These are phyloP conservation scores for Rhizophora apiculata DNA, from an alignment of 345 rosid species.

Conservation along the genomic window DNA sequence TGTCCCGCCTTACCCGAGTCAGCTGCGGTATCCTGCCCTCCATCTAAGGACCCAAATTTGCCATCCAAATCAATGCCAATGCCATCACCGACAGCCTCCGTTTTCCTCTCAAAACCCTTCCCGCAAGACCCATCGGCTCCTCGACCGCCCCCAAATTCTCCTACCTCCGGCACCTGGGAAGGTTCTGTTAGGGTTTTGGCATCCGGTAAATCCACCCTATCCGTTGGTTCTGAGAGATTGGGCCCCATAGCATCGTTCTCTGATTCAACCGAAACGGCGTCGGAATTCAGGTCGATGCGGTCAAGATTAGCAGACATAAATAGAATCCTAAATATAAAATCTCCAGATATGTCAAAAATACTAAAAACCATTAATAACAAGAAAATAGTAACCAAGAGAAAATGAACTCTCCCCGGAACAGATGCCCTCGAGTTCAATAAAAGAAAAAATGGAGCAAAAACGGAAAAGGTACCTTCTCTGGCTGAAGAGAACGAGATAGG, in stretches of 20 bases:
- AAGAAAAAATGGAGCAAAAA: too few species aligned
- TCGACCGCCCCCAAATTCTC: constrained; percentile 7
- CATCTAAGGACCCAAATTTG: constrained; percentile 8
- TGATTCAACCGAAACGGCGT: constrained; percentile 24
- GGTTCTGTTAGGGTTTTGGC: constrained; percentile 24
- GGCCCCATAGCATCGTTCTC: constrained; percentile 20
- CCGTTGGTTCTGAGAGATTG: neutral
- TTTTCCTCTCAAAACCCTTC: constrained; percentile 4
- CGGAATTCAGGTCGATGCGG: constrained; percentile 40
- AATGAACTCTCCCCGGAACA: too few species aligned
- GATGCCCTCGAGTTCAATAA: too few species aligned
- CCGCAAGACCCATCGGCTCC: neutral
- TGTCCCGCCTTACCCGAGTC: neutral
- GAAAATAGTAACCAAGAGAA: too few species aligned
- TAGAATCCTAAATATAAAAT: constrained; percentile 13
- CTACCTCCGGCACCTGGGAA: constrained; percentile 6
- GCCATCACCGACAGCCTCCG: constrained; percentile 3
- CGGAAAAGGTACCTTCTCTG: too few species aligned
- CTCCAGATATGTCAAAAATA: neutral
- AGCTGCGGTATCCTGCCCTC: constrained; percentile 1
- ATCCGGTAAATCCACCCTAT: neutral
- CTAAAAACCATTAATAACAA: neutral
- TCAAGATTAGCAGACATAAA: constrained; percentile 36
- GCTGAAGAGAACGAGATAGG: too few species aligned
- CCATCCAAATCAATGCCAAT: constrained; percentile 14